Evolutionary conservation across 2,329 filamentous ascomycete species (phyloP), one percentile per base, ranked within the genome.

Genomic region (Davidsoniella virescens): DNA sequence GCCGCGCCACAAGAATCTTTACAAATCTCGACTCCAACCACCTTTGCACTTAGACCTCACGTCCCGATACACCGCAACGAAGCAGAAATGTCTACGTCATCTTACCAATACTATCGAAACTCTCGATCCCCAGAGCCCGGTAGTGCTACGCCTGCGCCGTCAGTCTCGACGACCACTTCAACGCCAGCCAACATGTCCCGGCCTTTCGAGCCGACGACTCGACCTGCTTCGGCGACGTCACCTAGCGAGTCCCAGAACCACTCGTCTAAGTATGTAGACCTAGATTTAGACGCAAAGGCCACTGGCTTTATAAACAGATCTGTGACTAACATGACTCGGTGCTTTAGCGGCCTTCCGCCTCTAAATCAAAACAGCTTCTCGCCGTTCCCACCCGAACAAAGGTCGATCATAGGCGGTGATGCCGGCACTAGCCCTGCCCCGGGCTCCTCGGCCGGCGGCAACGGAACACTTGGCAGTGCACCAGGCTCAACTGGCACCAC

Each of bases 41-140:
- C 17, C 44, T 47, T 47, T 16, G 33, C 44, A 37, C 33, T 47
- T 20, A 47, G 44, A 47, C 44, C 44, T 16, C 44, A 39, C 16
- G 38, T 12, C 2, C 8, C 8, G 10, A 12, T 33, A 33, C 8
- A 33, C 26, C 10, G 10, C 26, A 33, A 9, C 26, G 10, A 33
- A 33, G 26, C 42, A n/a, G 42, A 52, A 1, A 52, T 52, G 51
- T 46, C 47, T 8, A 49, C 46, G 7, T 29, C 46, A 23, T 36
- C 46, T 20, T 46, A 49, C 26, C 39, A 26, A 20, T 50, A 50
- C 16, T 43, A 46, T 25, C 44, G 40, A 36, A 43, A 50, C 36
- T 53, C 52, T 17, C 48, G 29, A 26, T 50, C 52, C 14, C 52
- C 52, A 25, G 52, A 53, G 17, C 44, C 48, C 4, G 48, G 41